Conservation (phyloP, 2,329 filamentous ascomycete species). For the Cadophora sp. region DNA sequence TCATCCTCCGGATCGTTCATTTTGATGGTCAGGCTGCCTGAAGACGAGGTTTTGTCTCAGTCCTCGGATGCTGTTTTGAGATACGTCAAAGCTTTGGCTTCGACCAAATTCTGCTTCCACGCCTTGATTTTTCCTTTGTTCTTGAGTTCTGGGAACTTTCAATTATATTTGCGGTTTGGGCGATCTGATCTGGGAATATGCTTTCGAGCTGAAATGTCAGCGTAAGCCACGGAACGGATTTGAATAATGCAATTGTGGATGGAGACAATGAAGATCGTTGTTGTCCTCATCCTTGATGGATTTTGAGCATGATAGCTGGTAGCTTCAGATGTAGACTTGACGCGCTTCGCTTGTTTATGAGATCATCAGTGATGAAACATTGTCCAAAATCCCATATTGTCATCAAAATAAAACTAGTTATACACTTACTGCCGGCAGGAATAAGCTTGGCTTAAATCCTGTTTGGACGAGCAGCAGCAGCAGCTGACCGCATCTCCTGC, state of each 20-base stretch:
- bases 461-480: neutral
- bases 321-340: neutral
- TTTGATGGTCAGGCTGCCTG: neutral
- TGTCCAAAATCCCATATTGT: neutral
- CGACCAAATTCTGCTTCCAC: neutral
- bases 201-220: neutral
- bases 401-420: neutral
- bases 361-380: neutral
- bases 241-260: neutral
- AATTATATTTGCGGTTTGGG: neutral
- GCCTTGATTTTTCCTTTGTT: neutral
- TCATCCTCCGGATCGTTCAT: neutral
- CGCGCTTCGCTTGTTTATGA: neutral
- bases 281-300: neutral
- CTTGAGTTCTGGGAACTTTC: neutral
- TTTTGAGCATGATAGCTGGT: neutral
- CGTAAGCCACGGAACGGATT: neutral
- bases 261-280: neutral
- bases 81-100: neutral
- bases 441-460: neutral
- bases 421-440: neutral
- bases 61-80: neutral
- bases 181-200: neutral
- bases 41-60: neutral
- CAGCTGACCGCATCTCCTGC: neutral